phyloP scores from a whole-genome alignment of 2,329 filamentous ascomycete species.

The Colletotrichum coccodes region DNA sequence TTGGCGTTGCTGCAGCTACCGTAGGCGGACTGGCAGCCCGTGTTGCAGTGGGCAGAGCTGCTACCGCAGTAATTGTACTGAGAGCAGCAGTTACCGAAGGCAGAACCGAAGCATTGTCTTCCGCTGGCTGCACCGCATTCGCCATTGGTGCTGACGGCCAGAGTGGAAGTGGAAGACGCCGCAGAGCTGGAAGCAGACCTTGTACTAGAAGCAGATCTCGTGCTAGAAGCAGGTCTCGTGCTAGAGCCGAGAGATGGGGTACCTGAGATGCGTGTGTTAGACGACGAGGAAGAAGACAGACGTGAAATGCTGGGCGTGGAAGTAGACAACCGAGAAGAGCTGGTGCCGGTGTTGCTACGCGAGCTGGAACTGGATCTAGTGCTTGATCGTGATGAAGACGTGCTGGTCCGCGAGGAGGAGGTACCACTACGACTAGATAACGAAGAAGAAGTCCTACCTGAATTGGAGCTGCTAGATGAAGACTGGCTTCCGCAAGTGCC shows the following conservation, averaged over 20 bases:
- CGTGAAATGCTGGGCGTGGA: neutral
- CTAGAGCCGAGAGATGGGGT: neutral
- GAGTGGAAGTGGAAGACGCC: neutral
- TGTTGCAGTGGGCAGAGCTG: slow-evolving; percentile 44
- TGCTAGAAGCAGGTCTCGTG: no score
- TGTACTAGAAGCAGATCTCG: neutral
- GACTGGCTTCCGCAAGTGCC: slow-evolving; percentile 27
- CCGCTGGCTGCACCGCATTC: slow-evolving; percentile 1
- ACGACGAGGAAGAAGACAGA: neutral
- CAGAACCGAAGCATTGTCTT: slow-evolving; percentile 13
- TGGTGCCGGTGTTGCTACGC: neutral
- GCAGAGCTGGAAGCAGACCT: neutral
- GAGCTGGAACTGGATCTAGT: neutral
- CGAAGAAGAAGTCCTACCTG: slow-evolving; percentile 7
- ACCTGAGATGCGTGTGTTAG: neutral
- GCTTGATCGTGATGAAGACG: neutral
- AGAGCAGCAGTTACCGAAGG: slow-evolving; percentile 39
- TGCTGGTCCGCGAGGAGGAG: neutral
- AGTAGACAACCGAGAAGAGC: neutral
- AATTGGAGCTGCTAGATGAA: neutral
- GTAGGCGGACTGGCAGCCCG: slow-evolving; percentile 43
- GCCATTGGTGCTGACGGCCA: neutral
- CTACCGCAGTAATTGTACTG: slow-evolving; percentile 45
- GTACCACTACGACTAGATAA: neutral
- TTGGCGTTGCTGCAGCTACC: slow-evolving; percentile 29